Base-by-base conservation (phyloP, 2,329 filamentous ascomycete genomes). In the Colletotrichum brevisporum region DNA sequence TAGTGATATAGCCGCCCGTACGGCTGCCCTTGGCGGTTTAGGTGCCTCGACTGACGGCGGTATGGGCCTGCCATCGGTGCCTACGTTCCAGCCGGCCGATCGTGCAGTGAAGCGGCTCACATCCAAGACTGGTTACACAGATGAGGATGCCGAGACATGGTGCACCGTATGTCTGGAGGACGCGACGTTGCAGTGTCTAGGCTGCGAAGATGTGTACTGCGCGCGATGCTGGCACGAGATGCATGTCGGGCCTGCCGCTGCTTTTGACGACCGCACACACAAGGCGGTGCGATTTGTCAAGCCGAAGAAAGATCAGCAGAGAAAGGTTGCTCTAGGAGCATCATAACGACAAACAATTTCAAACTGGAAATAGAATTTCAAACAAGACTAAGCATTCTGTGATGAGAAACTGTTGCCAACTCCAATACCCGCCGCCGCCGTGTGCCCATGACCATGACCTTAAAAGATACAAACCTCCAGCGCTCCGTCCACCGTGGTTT, bases 131-230 rank as follows among this genome's bases (percentile, higher is more conserved):
- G 82, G 81, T 55, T 89, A 86, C 75, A 89, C 90, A 0, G 91
- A 95, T 73, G 90, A 91, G 41, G 92, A 95, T 74, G 85, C 91
- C 70, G 89, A 91, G 50, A 89, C 86, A 1, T 97, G 93, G 93
- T 97, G 94, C 77, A 88, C 91, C 39, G 94, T 96, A 10, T 97
- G 94, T 76, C 89, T 92, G 54, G 92, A 94, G 67, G 92, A 96
- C 75, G 93, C 91, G 0, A 90, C 89, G 3, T 81, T 96, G 31
- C 85, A 86, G 66, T 97, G 94, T 76, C 76, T 90, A 0, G 93
- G 91, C 3, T 97, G 94, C 74, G 89, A 90, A 43, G 90, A 95
- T 72, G 83, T 94, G 48, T 97, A 95, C 77, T 97, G 94, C 77
- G 83, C 85, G 24, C 83, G 87, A 16, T 97, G 94, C 82, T 97